Evolutionary conservation across 192 early-diverging fungal genomes (phyloP).

Genomic region (Polychytrium aggregatum): DNA sequence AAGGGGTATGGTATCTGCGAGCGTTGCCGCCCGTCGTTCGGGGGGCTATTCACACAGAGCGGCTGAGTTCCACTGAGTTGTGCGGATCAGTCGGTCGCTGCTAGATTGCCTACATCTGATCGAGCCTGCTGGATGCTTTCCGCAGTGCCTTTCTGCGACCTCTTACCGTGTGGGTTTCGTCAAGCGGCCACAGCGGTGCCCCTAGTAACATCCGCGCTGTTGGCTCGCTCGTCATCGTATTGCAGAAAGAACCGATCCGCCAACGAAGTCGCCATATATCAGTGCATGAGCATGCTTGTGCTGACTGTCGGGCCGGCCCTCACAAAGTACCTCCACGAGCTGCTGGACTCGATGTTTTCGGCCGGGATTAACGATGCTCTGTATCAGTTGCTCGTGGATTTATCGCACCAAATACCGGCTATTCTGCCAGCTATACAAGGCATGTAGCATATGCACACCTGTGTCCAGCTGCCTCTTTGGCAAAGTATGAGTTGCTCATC

Average conservation of each 20-base stretch:
- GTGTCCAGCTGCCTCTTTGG: not conserved
- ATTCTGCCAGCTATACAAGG: conserved; percentile 77
- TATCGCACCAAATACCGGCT: conserved; percentile 73
- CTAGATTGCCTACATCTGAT: too few relatives aligned
- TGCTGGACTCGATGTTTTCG: conserved; percentile 87
- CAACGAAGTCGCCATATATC: conserved; percentile 41
- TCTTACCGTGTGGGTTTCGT: too few relatives aligned
- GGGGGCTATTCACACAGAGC: not conserved
- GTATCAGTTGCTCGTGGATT: conserved; percentile 64
- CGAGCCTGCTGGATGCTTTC: too few relatives aligned
- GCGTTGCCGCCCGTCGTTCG: not conserved
- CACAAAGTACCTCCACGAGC: conserved; percentile 74
- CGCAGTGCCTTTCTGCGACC: too few relatives aligned
- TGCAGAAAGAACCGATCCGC: conserved; percentile 16
- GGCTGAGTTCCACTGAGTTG: not conserved
- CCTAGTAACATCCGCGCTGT: not conserved
- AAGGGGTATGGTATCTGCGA: conserved; percentile 42
- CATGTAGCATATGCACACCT: conserved; percentile 15
- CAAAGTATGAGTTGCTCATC: not conserved
- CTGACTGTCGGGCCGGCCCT: conserved; percentile 81
- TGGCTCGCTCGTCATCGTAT: not conserved
- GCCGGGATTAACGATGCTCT: conserved; percentile 73
- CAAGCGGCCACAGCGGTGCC: not conserved
- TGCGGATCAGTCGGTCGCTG: too few relatives aligned
- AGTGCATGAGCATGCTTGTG: conserved; percentile 82